A percentile compares a stretch with the other conserved stretches of the same genome.
phyloP scores from a whole-genome alignment of 495 filamentous ascomycete genomes.

The Neurospora cerealis region DNA sequence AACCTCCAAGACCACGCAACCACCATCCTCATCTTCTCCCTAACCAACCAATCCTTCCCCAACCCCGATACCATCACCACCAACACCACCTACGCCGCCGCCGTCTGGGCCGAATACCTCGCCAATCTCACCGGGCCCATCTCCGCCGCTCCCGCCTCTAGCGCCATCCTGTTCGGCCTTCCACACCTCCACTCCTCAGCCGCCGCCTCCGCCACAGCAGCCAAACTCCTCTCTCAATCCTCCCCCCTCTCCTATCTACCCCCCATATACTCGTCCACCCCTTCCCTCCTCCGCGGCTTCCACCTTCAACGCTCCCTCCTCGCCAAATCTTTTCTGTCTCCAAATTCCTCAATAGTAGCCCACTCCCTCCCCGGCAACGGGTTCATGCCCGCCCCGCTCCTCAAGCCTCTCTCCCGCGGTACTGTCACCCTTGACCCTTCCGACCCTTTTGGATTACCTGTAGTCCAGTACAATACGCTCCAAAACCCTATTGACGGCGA shows the following conservation, averaged over 20 bases:
- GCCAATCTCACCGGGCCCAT: constrained; percentile 17
- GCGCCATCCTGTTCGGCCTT: constrained; percentile 7
- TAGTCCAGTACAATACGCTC: constrained; percentile 23
- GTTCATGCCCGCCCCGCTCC: constrained; percentile 6
- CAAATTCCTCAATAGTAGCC: neutral
- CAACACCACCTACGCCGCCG: constrained; percentile 17
- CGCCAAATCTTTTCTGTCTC: constrained; percentile 1
- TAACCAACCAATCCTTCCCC: constrained; percentile 16
- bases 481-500: constrained; percentile 24
- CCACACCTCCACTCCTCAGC: constrained; percentile 4
- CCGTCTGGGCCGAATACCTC: constrained; percentile 17
- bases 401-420: constrained; percentile 32
- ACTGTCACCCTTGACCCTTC: constrained; percentile 24
- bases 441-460: constrained; percentile 16
- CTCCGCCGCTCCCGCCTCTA: constrained; percentile 9
- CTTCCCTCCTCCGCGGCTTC: constrained; percentile 9
- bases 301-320: constrained; percentile 12
- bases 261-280: constrained; percentile 2
- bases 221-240: constrained; percentile 8
- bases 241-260: constrained; percentile 7
- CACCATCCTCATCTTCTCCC: constrained; percentile 11
- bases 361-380: constrained; percentile 19
- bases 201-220: neutral
- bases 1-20: constrained; percentile 42
- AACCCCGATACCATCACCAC: constrained; percentile 17